Percentiles rank a stretch among this genome's conserved stretches.
Evolutionary conservation across 2,329 filamentous ascomycete genomes (phyloP).

Genomic region (Ceratocystis alfenasii): DNA sequence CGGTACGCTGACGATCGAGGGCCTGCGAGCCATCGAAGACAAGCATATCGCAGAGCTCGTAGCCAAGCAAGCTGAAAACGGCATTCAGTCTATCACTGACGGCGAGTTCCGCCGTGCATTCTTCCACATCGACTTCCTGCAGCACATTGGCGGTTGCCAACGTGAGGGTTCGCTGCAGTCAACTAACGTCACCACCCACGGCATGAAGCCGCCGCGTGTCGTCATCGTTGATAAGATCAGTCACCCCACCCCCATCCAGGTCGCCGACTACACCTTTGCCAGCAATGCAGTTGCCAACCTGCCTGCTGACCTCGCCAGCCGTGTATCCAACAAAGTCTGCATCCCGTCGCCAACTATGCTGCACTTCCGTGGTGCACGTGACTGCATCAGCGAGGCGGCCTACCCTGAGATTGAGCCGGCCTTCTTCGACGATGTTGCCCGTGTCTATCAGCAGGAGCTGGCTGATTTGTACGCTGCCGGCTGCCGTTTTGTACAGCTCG

Average conservation of each 20-base stretch:
- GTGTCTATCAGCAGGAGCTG: constrained; percentile 44
- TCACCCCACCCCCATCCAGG: constrained; percentile 33
- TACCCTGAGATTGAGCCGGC: constrained; percentile 40
- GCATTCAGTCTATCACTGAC: constrained; percentile 52
- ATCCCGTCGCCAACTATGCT: constrained; percentile 58
- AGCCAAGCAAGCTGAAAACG: constrained; percentile 49
- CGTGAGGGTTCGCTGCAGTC: constrained; percentile 32
- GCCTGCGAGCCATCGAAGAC: constrained; percentile 36
- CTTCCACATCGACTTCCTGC: constrained; percentile 40
- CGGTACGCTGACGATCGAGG: constrained; percentile 25
- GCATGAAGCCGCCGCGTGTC: constrained; percentile 27
- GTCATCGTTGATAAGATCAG: constrained; percentile 33
- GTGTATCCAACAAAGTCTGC: constrained; percentile 56
- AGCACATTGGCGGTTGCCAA: constrained; percentile 34
- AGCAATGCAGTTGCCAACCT: constrained; percentile 40
- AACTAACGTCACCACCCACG: constrained; percentile 32
- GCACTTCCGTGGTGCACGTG: constrained; percentile 41
- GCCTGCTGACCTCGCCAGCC: constrained; percentile 27
- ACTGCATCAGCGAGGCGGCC: constrained; percentile 41
- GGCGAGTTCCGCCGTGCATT: constrained; percentile 53
- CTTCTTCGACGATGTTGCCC: constrained; percentile 46
- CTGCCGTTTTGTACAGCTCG: constrained; percentile 46
- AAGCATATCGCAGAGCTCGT: constrained; percentile 57
- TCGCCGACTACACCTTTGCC: constrained; percentile 35
- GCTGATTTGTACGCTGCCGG: constrained; percentile 43